Conservation (phyloP, 768 basidiomycete species). For the Dentipellis sp. region DNA sequence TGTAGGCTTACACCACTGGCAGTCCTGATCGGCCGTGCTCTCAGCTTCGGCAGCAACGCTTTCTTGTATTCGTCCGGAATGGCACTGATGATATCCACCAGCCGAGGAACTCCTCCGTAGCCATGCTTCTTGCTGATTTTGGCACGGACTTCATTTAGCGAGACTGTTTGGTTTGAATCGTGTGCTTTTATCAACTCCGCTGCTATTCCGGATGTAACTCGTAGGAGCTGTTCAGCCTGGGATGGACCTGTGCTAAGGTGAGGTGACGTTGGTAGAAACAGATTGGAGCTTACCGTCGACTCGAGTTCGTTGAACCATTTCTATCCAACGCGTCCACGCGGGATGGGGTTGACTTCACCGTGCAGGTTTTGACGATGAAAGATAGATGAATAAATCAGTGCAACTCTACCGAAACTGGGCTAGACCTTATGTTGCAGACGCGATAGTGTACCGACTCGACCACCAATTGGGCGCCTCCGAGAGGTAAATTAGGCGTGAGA, state of each 20-base stretch:
- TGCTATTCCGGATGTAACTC: constrained; percentile 91
- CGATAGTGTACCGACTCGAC: no score
- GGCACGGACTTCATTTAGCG: constrained; percentile 80
- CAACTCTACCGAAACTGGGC: no score
- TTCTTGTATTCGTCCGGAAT: constrained; percentile 98
- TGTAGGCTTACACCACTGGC: constrained; percentile 79
- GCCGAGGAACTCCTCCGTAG: constrained; percentile 78
- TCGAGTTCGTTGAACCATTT: constrained; percentile 34
- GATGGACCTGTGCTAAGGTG: constrained; percentile 46
- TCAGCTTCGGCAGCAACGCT: constrained; percentile 78
- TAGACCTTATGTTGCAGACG: no score
- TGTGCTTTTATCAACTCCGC: constrained; percentile 87
- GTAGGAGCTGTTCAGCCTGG: constrained; percentile 83
- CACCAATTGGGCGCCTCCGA: not conserved
- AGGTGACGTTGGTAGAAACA: not conserved
- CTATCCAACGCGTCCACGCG: no score
- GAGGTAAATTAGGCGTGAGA: not conserved
- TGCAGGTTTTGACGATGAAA: no score
- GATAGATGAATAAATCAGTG: no score
- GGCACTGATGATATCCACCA: constrained; percentile 97
- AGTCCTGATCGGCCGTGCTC: constrained; percentile 90
- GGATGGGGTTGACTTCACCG: no score
- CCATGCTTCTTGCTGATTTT: constrained; percentile 87
- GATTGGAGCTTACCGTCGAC: constrained; percentile 23
- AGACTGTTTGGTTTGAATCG: constrained; percentile 67